A percentile compares a stretch with the other conserved stretches of the same genome.
Evolutionary conservation across 2,329 filamentous ascomycete genomes (phyloP).

Genomic region (Ceratocystis ficicola): DNA sequence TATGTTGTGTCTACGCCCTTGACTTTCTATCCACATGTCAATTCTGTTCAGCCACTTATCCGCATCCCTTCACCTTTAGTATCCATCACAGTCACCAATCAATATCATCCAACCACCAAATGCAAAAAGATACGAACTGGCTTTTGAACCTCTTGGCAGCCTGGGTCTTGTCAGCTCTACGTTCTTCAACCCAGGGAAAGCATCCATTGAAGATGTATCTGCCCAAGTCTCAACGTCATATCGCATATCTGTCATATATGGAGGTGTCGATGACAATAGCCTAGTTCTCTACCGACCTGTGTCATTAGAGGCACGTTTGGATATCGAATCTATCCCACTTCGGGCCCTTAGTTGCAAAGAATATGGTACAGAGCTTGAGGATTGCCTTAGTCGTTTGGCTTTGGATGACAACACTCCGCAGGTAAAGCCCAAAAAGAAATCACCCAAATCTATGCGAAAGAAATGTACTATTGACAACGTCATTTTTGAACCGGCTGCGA

Average conservation of each 20-base stretch:
- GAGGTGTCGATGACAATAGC: not conserved
- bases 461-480: not conserved
- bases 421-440: too few relatives aligned
- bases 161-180: not conserved
- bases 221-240: not conserved
- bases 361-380: not conserved
- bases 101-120: not conserved
- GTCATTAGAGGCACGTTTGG: not conserved
- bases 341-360: not conserved
- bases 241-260: not conserved
- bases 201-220: not conserved
- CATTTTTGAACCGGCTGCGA: not conserved
- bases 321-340: not conserved
- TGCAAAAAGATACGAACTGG: constrained; percentile 2
- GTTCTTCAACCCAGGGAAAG: not conserved
- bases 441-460: not conserved
- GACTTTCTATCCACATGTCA: not conserved
- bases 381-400: not conserved
- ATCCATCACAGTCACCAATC: not conserved
- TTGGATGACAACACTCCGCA: not conserved
- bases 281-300: not conserved
- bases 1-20: not conserved
- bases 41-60: too few relatives aligned
- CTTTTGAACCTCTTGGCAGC: not conserved
- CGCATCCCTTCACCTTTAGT: not conserved